Evolutionary conservation across 768 basidiomycete genomes (phyloP), one percentile per base, ranked within the genome.

Genomic region (Mrakia gelida): DNA sequence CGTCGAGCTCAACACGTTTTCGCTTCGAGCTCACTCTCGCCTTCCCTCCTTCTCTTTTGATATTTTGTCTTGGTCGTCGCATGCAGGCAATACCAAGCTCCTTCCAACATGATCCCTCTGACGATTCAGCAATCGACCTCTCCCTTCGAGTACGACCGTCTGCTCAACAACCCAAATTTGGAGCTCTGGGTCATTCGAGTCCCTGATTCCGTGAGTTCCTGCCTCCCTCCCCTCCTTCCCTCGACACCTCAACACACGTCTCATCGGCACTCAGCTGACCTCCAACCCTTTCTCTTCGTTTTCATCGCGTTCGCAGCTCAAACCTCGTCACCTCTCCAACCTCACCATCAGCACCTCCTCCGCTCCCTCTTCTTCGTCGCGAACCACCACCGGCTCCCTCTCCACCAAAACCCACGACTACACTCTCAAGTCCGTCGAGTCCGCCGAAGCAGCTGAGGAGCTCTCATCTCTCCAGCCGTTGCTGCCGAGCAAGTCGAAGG

Each of bases 321-420:
- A 75, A 38, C n/a, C 65, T 26, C 59, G 61, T 21, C 62, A 75
- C 38, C 63, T 75, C 18, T 61, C 75, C 52, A 56, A 52, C 30
- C 54, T 75, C 23, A 52, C 62, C 52, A 34, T 75, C 23, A 52
- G 26, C 49, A 32, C 63, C 75, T 49, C 62, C 34, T 30, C 75
- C 6, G 43, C 74, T 61, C 11, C 41, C 16, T 59, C 63, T n/a
- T 26, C 49, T 21, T 23, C 52, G 8, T 45, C 70, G 16, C 45
- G 30, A 18, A 72, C 59, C 5, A 63, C 72, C 15, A 54, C 65
- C 8, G 77, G 77, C 21, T 78, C 77, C 23, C 73, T 78, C n/a
- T 74, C 61, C 52, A 70, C 71, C 32, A 78, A 78, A 63, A 65
- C 49, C 8, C 61, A 43, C 54, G 77, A 78, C 56, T 78, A 75